These are phyloP conservation scores for Penicillium desertorum DNA, from an alignment of 495 filamentous ascomycete species.

Conservation along the genomic window DNA sequence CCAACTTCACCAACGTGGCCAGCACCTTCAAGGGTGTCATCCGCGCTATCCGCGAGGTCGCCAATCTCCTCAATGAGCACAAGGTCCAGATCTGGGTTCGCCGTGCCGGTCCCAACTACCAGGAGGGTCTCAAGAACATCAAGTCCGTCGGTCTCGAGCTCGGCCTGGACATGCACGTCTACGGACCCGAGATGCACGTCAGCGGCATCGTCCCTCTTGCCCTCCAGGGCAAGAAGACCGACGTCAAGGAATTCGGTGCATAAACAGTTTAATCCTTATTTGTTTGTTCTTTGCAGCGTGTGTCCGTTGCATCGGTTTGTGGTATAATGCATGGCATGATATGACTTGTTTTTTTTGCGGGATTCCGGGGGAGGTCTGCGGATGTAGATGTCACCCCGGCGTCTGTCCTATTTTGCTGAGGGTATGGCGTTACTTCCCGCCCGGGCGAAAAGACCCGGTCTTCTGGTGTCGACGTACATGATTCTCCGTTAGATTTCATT, in stretches of 20 bases:
- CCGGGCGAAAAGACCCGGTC: slow-evolving; percentile 34
- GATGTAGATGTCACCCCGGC: slow-evolving; percentile 15
- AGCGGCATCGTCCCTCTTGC: slow-evolving; percentile 68
- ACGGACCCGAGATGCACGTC: slow-evolving; percentile 94
- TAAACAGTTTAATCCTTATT: slow-evolving; percentile 30
- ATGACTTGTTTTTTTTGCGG: slow-evolving; percentile 35
- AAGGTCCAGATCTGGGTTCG: slow-evolving; percentile 99
- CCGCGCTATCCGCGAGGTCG: slow-evolving; percentile 89
- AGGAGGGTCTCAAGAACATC: slow-evolving; percentile 99
- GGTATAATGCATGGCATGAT: slow-evolving; percentile 51
- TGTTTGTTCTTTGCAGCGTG: slow-evolving; percentile 35
- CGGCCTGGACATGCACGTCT: slow-evolving; percentile 91
- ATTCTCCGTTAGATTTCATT: slow-evolving; percentile 35
- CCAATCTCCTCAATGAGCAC: slow-evolving; percentile 85
- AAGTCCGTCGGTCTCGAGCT: slow-evolving; percentile 93
- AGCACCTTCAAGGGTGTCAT: slow-evolving; percentile 99
- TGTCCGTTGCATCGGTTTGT: slow-evolving; percentile 42
- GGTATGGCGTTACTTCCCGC: slow-evolving; percentile 36
- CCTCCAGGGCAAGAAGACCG: slow-evolving; percentile 58
- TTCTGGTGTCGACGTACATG: slow-evolving; percentile 35
- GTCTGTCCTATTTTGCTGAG: slow-evolving; percentile 28
- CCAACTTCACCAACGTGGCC: slow-evolving; percentile 98
- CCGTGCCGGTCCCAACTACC: slow-evolving; percentile 98
- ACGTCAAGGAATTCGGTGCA: slow-evolving; percentile 52
- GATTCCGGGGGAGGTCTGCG: slow-evolving; percentile 15